Conservation (phyloP, 352 stramenopile genomes). For the Phytophthora podocarpi region DNA sequence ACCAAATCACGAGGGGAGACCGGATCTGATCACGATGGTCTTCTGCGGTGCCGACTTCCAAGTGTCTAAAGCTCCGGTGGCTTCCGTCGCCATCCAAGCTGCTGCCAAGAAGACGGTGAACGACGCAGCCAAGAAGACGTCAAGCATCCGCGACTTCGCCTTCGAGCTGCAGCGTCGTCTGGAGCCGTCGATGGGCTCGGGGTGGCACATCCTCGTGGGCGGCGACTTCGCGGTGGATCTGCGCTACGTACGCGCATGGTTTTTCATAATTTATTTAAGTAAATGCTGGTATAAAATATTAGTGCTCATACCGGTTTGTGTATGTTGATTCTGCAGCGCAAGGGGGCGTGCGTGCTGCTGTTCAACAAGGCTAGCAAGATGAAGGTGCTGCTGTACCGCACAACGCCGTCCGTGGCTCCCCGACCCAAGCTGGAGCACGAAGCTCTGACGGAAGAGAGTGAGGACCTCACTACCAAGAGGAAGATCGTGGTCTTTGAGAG, state of each 20-base stretch:
- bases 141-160: conserved; percentile 66
- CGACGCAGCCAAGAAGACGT: conserved; percentile 55
- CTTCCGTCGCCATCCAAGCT: conserved; percentile 39
- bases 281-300: background rate
- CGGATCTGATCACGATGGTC: conserved; percentile 42
- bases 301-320: background rate
- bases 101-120: conserved; percentile 59
- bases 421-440: conserved; percentile 43
- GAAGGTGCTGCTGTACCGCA: conserved; percentile 80
- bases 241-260: conserved; percentile 58
- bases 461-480: conserved; percentile 26
- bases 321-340: conserved; percentile 45
- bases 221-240: conserved; percentile 77
- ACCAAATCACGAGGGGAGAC: too few species aligned
- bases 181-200: conserved; percentile 51
- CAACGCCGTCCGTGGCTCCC: conserved; percentile 43
- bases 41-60: conserved; percentile 64
- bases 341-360: conserved; percentile 69
- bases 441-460: conserved; percentile 14
- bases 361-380: conserved; percentile 64
- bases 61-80: conserved; percentile 63
- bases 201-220: conserved; percentile 76
- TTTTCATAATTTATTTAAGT: background rate
- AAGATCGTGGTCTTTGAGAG: conserved; percentile 60
- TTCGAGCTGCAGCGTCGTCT: conserved; percentile 41